Conservation (phyloP, 208 protist species). For the Strigomonas galati region DNA sequence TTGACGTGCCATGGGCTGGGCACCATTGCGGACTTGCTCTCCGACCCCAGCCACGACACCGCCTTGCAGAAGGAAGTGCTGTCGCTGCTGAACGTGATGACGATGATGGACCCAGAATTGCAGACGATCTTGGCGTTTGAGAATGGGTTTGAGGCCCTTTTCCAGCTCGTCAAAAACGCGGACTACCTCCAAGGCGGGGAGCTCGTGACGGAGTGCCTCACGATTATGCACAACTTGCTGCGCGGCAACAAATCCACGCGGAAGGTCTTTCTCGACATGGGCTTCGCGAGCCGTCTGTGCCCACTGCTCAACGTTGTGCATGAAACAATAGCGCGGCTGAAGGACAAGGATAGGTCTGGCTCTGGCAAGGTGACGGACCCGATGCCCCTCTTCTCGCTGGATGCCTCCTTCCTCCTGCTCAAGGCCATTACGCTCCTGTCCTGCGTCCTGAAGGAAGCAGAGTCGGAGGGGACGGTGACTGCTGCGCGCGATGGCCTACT, state of each 20-base stretch:
- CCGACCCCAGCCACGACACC: slow-evolving; percentile 43
- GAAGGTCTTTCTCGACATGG: slow-evolving; percentile 85
- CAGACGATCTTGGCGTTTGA: slow-evolving; percentile 81
- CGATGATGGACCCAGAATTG: slow-evolving; percentile 59
- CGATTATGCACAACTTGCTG: slow-evolving; percentile 80
- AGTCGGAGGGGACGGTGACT: slow-evolving; percentile 22
- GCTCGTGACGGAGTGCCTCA: slow-evolving; percentile 70
- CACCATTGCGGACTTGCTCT: slow-evolving; percentile 54
- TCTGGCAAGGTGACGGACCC: not conserved
- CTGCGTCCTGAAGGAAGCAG: slow-evolving; percentile 51
- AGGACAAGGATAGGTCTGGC: not conserved
- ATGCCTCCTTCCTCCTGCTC: slow-evolving; percentile 10
- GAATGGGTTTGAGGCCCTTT: slow-evolving; percentile 77
- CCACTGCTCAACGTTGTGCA: slow-evolving; percentile 31
- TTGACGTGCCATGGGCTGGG: slow-evolving; percentile 57
- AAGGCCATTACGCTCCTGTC: slow-evolving; percentile 11
- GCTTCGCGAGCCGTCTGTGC: slow-evolving; percentile 47
- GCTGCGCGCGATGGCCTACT: slow-evolving; percentile 31
- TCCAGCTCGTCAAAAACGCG: slow-evolving; percentile 47
- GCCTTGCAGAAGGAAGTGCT: slow-evolving; percentile 46
- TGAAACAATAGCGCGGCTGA: not conserved
- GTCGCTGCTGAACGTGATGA: slow-evolving; percentile 58
- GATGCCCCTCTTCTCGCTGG: not conserved
- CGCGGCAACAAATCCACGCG: slow-evolving; percentile 78
- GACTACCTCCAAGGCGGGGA: slow-evolving; percentile 50